These are phyloP conservation scores for Mentha longifolia DNA, from an alignment of 257 asterid species.

Conservation along the genomic window DNA sequence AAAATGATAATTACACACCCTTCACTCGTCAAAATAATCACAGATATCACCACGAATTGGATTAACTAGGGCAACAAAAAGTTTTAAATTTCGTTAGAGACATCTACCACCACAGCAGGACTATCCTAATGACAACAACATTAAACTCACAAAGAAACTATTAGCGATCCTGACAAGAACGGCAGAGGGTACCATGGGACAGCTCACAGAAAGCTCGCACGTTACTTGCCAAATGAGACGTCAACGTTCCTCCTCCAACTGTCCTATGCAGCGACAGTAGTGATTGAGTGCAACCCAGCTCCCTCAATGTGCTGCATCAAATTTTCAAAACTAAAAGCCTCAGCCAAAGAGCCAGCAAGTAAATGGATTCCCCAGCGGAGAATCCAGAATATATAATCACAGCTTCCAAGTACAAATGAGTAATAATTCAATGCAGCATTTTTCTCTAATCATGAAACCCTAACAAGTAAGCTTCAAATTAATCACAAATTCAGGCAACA, in stretches of 20 bases:
- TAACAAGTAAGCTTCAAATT: constrained; percentile 1
- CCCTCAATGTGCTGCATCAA: constrained; percentile 73
- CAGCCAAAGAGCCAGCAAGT: constrained; percentile 2
- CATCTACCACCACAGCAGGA: constrained; percentile 18
- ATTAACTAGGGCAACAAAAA: neutral
- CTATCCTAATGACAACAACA: constrained; percentile 45
- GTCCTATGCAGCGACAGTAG: constrained; percentile 61
- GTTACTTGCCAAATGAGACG: constrained; percentile 70
- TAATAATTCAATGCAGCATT: neutral
- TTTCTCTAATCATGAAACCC: neutral
- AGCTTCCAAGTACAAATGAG: neutral
- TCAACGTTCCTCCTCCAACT: constrained; percentile 55
- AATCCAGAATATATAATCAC: constrained; percentile 2
- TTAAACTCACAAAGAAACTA: constrained; percentile 78
- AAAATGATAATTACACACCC: constrained; percentile 24
- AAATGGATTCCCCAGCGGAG: neutral
- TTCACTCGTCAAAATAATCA: constrained; percentile 27
- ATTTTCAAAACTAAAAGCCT: constrained; percentile 14
- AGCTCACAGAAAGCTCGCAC: constrained; percentile 94
- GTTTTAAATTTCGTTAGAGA: constrained; percentile 7
- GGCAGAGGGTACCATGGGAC: constrained; percentile 94
- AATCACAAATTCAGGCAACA: neutral
- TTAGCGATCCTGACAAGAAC: constrained; percentile 99
- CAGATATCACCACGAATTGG: constrained; percentile 7
- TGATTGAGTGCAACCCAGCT: constrained; percentile 75